Evolutionary conservation across 2,329 filamentous ascomycete species (phyloP).

Genomic region (Sarocladium oryzae): DNA sequence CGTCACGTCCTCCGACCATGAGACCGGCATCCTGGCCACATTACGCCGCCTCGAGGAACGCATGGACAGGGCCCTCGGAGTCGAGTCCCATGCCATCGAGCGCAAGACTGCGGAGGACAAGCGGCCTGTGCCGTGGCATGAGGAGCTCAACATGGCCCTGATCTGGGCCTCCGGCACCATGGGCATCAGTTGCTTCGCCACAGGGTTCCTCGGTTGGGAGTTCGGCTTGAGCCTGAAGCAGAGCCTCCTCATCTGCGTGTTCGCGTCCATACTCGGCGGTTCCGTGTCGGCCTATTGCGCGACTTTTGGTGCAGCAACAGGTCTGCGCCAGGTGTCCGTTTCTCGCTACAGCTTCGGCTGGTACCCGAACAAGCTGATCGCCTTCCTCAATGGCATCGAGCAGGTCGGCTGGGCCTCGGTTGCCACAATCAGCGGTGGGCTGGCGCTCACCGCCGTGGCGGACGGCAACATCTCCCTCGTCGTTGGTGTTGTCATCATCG

Average conservation of each 20-base stretch:
- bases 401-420: constrained; percentile 69
- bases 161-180: constrained; percentile 46
- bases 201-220: constrained; percentile 43
- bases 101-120: constrained; percentile 39
- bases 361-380: constrained; percentile 61
- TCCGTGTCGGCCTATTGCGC: neutral
- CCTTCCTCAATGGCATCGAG: constrained; percentile 57
- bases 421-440: constrained; percentile 69
- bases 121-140: constrained; percentile 24
- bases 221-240: constrained; percentile 39
- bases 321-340: constrained; percentile 69
- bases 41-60: constrained; percentile 35
- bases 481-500: constrained; percentile 67
- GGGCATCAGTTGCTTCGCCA: constrained; percentile 45
- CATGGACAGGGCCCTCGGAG: constrained; percentile 39
- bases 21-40: constrained; percentile 24
- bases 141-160: constrained; percentile 42
- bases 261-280: constrained; percentile 34
- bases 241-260: constrained; percentile 37
- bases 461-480: constrained; percentile 54
- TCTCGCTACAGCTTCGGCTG: constrained; percentile 69
- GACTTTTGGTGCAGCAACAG: constrained; percentile 60
- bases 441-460: constrained; percentile 67
- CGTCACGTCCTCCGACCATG: neutral
- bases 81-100: constrained; percentile 40